phyloP scores from a whole-genome alignment of 495 filamentous ascomycete species.

The Aspergillus bridgeri region DNA sequence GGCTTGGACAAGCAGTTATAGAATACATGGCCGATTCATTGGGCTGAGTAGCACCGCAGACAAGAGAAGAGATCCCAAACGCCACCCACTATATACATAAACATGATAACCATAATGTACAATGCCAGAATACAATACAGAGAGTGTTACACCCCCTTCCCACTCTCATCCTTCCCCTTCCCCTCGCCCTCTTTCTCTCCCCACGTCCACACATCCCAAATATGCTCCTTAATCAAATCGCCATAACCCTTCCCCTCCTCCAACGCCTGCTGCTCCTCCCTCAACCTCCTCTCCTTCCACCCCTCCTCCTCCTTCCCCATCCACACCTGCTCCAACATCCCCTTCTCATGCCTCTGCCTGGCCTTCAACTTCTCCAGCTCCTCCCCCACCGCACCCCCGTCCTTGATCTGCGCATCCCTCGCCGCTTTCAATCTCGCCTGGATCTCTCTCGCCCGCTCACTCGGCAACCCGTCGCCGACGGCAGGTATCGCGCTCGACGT shows the following conservation, averaged over 20 bases:
- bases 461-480: conserved; percentile 37
- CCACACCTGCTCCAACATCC: conserved; percentile 56
- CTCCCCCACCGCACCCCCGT: conserved; percentile 30
- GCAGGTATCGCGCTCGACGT: conserved; percentile 5
- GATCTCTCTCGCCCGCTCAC: conserved; percentile 51
- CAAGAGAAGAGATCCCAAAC: background rate
- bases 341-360: conserved; percentile 32
- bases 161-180: conserved; percentile 22
- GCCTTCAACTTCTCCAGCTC: conserved; percentile 43
- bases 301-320: conserved; percentile 60
- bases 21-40: too few relatives aligned
- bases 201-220: conserved; percentile 77
- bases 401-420: conserved; percentile 30
- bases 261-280: conserved; percentile 67
- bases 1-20: too few relatives aligned
- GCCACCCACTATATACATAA: background rate
- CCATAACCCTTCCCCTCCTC: conserved; percentile 78
- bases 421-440: conserved; percentile 40
- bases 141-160: background rate
- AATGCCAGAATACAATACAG: background rate
- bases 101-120: background rate
- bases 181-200: conserved; percentile 30
- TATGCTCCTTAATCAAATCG: conserved; percentile 77
- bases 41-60: too few relatives aligned
- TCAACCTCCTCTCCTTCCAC: conserved; percentile 70